Percentiles rank a stretch among this genome's conserved stretches.
Evolutionary conservation across 495 filamentous ascomycete species (phyloP).

Genomic region (Talaromyces wortmannii): DNA sequence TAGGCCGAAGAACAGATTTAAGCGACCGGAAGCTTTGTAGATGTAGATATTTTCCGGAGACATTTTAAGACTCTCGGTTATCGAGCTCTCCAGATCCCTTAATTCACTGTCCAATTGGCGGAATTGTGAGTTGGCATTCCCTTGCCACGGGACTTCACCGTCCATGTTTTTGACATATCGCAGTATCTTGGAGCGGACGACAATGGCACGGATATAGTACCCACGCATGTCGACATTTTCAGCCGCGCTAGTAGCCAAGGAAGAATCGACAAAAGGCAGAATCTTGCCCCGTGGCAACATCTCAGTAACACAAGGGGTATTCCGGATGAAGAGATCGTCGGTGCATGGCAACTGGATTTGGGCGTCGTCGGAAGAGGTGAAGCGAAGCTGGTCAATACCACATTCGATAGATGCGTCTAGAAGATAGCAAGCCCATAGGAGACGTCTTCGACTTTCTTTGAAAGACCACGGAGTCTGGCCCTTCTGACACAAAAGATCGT

Average conservation of each 20-base stretch:
- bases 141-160: background rate
- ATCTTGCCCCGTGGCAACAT: background rate
- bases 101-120: background rate
- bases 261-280: background rate
- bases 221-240: slow-evolving; percentile 2
- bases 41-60: slow-evolving; percentile 2
- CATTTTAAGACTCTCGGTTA: background rate
- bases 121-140: background rate
- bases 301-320: background rate
- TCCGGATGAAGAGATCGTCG: background rate
- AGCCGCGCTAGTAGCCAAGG: background rate
- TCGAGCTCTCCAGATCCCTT: slow-evolving; percentile 1
- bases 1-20: slow-evolving; percentile 1
- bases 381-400: slow-evolving; percentile 2
- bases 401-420: slow-evolving; percentile 1
- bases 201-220: background rate
- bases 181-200: background rate
- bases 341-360: background rate
- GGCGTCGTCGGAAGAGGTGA: background rate
- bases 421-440: slow-evolving; percentile 1
- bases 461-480: background rate
- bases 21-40: slow-evolving; percentile 1
- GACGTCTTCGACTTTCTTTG: background rate
- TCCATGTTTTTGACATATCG: background rate
- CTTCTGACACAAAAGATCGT: background rate